Conservation (phyloP, 352 stramenopile genomes). For the Elongisporangium anandrum region DNA sequence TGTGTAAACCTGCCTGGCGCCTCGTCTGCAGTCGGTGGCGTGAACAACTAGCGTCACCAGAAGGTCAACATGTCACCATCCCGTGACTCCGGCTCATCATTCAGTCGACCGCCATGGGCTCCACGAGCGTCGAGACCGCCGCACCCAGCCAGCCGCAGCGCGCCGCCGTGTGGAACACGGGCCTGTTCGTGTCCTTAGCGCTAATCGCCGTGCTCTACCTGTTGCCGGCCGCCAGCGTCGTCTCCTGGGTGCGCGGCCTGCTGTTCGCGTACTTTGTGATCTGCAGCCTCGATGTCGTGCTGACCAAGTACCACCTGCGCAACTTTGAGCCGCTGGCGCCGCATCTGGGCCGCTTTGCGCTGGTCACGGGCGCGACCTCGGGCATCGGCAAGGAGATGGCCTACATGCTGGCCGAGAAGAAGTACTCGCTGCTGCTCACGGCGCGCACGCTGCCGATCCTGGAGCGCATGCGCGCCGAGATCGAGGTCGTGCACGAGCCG, state of each 20-base stretch:
- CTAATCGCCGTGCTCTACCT: slow-evolving; percentile 24
- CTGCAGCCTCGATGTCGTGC: slow-evolving; percentile 25
- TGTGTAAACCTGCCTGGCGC: too few species aligned
- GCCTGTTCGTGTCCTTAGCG: slow-evolving; percentile 15
- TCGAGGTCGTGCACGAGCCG: slow-evolving; percentile 32
- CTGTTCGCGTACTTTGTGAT: slow-evolving; percentile 31
- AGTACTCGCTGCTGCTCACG: slow-evolving; percentile 57
- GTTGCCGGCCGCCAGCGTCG: slow-evolving; percentile 7
- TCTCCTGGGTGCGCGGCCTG: slow-evolving; percentile 17
- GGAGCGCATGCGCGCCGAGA: slow-evolving; percentile 45
- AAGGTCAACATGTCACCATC: not conserved
- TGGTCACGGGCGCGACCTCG: slow-evolving; percentile 64
- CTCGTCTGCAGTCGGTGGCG: not conserved
- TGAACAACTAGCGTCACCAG: not conserved
- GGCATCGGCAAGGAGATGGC: slow-evolving; percentile 70
- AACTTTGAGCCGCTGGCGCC: slow-evolving; percentile 26
- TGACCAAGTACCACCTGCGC: slow-evolving; percentile 48
- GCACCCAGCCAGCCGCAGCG: slow-evolving; percentile 15
- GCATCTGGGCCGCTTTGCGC: slow-evolving; percentile 25
- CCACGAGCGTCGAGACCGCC: not conserved
- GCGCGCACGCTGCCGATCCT: slow-evolving; percentile 41
- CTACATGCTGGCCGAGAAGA: slow-evolving; percentile 63
- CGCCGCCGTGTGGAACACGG: slow-evolving; percentile 3
- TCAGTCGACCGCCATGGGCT: not conserved
- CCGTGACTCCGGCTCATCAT: not conserved